Conservation (phyloP, 306 rosid genomes). For the Trifolium repens region DNA sequence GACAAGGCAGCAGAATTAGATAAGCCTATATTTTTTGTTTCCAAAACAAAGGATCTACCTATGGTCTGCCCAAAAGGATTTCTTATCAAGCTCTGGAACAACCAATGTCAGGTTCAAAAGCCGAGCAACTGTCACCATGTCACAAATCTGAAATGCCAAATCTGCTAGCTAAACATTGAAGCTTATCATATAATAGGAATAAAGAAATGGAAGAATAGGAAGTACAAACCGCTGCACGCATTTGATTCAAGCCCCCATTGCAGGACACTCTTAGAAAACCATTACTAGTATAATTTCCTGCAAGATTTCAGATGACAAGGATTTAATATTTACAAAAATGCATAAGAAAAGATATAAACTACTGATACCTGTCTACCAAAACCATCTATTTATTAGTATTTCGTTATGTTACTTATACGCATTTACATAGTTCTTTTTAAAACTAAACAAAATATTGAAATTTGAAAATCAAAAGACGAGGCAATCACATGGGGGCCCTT, state of each 20-base stretch:
- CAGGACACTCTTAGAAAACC: constrained; percentile 97
- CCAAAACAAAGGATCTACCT: constrained; percentile 61
- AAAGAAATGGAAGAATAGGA: constrained; percentile 27
- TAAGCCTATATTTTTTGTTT: not conserved
- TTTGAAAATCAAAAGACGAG: too few species aligned
- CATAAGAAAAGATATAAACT: constrained; percentile 29
- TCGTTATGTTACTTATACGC: not conserved
- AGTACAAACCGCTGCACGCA: constrained; percentile 98
- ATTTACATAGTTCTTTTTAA: too few species aligned
- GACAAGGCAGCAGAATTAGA: constrained; percentile 36
- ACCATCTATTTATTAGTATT: not conserved
- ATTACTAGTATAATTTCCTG: constrained; percentile 95
- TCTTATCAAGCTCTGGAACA: constrained; percentile 98
- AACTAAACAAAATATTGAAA: too few species aligned
- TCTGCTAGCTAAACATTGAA: constrained; percentile 43
- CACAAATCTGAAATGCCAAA: constrained; percentile 80
- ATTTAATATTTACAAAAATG: constrained; percentile 22
- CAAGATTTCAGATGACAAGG: constrained; percentile 44
- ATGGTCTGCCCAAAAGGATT: constrained; percentile 97
- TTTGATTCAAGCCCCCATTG: constrained; percentile 99
- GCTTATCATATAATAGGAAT: constrained; percentile 29
- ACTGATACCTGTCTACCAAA: constrained; percentile 2
- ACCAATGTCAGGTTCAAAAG: constrained; percentile 93
- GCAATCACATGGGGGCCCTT: too few species aligned
- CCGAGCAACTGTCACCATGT: constrained; percentile 97